Evolutionary conservation across 164 flowering plant genomes (phyloP).

Genomic region (Amborella trichopoda): DNA sequence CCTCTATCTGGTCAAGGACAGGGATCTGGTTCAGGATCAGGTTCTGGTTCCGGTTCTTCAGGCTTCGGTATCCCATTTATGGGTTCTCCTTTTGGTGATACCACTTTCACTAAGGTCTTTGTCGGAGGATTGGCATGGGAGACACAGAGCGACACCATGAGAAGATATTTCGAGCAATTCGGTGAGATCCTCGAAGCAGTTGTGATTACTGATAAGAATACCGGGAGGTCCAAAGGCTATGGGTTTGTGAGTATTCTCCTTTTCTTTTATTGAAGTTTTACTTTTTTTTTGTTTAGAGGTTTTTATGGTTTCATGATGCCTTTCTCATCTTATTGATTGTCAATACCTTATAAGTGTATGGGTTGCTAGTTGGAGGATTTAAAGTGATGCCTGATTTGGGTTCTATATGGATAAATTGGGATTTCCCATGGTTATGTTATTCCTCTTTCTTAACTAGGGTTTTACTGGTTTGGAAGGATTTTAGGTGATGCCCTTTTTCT

Average conservation of each 20-base stretch:
- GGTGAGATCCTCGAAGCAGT: constrained; percentile 98
- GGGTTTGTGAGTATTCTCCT: constrained; percentile 80
- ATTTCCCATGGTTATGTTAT: too few relatives aligned
- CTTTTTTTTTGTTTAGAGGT: not conserved
- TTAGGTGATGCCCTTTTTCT: too few relatives aligned
- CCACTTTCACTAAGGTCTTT: constrained; percentile 88
- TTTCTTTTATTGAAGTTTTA: not conserved
- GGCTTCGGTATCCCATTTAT: constrained; percentile 23
- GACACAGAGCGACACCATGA: constrained; percentile 85
- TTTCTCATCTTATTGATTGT: not conserved
- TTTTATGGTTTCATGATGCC: too few relatives aligned
- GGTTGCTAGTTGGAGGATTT: not conserved
- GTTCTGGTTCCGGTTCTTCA: constrained; percentile 37
- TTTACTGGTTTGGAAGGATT: too few relatives aligned
- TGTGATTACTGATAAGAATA: constrained; percentile 87
- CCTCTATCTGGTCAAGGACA: constrained; percentile 46
- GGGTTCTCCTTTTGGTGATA: constrained; percentile 90
- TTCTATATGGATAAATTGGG: too few relatives aligned
- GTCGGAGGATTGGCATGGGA: constrained; percentile 99
- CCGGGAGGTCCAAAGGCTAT: constrained; percentile 95
- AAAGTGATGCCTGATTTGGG: not conserved
- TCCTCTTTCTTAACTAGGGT: too few relatives aligned
- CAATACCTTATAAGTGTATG: not conserved
- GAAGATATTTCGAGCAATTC: constrained; percentile 79
- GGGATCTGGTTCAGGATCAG: constrained; percentile 29